Conservation (phyloP, 306 rosid species). For the Pterocarpus macrocarpus region DNA sequence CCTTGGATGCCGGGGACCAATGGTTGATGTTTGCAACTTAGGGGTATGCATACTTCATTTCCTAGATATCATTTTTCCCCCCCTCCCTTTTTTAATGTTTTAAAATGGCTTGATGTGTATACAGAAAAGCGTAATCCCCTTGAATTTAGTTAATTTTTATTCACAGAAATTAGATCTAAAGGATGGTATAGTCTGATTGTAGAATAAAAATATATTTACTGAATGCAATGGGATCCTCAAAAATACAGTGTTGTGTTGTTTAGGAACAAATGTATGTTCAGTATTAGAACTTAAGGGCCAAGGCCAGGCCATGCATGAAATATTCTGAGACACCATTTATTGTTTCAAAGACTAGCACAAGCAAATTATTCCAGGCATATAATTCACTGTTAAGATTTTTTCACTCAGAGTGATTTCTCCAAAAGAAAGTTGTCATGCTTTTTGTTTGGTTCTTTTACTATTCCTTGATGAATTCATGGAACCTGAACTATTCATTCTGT, state of each 20-base stretch:
- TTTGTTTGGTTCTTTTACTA: constrained; percentile 25
- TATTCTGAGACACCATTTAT: constrained; percentile 17
- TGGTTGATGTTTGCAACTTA: constrained; percentile 74
- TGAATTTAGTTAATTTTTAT: not conserved
- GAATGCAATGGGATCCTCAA: not conserved
- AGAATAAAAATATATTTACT: not conserved
- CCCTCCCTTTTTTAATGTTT: too few relatives aligned
- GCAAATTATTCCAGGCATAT: constrained; percentile 1
- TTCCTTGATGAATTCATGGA: constrained; percentile 23
- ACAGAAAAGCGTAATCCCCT: too few relatives aligned
- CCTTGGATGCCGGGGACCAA: constrained; percentile 62
- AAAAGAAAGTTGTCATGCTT: not conserved
- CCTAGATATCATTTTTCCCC: not conserved
- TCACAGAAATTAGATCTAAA: constrained; percentile 1
- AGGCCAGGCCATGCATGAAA: constrained; percentile 14
- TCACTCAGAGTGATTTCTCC: not conserved
- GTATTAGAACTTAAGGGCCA: constrained; percentile 11
- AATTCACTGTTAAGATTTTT: constrained; percentile 4
- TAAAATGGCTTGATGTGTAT: too few relatives aligned
- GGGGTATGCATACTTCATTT: constrained; percentile 61
- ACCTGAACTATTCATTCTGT: constrained; percentile 47
- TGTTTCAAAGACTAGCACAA: not conserved
- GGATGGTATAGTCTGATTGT: not conserved
- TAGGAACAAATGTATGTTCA: not conserved
- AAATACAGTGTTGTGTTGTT: not conserved